Conservation (phyloP, 2,329 filamentous ascomycete genomes). For the Xylaria sp. region DNA sequence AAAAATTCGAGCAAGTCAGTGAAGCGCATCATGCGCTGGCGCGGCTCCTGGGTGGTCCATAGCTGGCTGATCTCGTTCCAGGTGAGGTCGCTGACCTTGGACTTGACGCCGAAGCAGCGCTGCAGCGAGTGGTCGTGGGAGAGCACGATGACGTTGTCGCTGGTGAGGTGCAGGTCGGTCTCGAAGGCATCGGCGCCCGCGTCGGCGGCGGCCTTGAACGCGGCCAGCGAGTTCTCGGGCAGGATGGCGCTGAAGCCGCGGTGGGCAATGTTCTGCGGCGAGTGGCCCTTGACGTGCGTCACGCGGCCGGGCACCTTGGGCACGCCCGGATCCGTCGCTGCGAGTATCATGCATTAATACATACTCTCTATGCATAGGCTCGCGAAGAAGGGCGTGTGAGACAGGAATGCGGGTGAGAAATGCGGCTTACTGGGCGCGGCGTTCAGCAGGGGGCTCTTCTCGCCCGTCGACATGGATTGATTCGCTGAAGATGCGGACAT, state of each 20-base stretch:
- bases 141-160: conserved; percentile 78
- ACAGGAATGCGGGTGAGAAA: not conserved
- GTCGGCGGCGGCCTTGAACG: conserved; percentile 65
- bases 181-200: conserved; percentile 75
- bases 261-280: conserved; percentile 72
- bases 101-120: conserved; percentile 73
- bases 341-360: not conserved
- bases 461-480: not conserved
- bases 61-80: conserved; percentile 53
- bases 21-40: conserved; percentile 67
- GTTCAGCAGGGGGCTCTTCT: conserved; percentile 9
- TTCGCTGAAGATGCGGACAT: conserved; percentile 4
- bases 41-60: conserved; percentile 61
- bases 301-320: not conserved
- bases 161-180: conserved; percentile 79
- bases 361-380: no score
- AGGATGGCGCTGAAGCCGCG: conserved; percentile 70
- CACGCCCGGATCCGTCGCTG: not conserved
- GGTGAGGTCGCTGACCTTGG: conserved; percentile 67
- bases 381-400: no score
- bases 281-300: not conserved
- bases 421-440: not conserved
- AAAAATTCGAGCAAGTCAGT: conserved; percentile 70
- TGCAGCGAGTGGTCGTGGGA: conserved; percentile 75
- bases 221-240: conserved; percentile 81